Conservation (phyloP, 2,329 filamentous ascomycete genomes). For the Hansfordia pulvinata region DNA sequence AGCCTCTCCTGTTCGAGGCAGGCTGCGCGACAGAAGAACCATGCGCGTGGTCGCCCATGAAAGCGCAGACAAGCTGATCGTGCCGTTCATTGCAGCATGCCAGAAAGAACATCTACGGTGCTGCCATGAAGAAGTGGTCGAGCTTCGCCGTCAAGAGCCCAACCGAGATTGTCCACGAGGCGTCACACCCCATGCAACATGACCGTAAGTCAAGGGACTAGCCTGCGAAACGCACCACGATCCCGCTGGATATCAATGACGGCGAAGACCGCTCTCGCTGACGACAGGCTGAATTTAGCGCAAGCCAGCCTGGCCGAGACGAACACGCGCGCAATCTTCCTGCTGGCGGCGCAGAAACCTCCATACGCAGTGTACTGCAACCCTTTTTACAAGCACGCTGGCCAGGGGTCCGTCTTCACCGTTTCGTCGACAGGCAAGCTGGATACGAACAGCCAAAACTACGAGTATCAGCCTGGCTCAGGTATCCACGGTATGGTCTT, state of each 20-base stretch:
- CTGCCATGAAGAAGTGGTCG: conserved; percentile 89
- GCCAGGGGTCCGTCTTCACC: conserved; percentile 66
- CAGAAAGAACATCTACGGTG: conserved; percentile 76
- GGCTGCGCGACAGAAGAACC: not conserved
- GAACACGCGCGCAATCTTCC: conserved; percentile 81
- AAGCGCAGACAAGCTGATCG: too few species aligned
- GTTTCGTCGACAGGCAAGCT: conserved; percentile 44
- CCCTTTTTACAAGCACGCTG: conserved; percentile 78
- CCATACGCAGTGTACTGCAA: conserved; percentile 81
- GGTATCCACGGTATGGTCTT: conserved; percentile 78
- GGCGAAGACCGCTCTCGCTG: too few species aligned
- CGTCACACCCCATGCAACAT: conserved; percentile 62
- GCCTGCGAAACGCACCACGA: conserved; percentile 5
- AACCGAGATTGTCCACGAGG: conserved; percentile 61
- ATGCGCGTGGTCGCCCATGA: conserved; percentile 7
- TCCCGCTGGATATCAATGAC: too few species aligned
- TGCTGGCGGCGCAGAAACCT: conserved; percentile 63
- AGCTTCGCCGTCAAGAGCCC: conserved; percentile 67
- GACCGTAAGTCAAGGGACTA: conserved; percentile 43
- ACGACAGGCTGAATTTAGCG: conserved; percentile 33
- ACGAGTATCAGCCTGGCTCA: conserved; percentile 53
- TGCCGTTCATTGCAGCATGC: conserved; percentile 42
- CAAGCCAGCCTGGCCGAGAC: conserved; percentile 55
- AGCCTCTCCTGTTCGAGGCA: conserved; percentile 20
- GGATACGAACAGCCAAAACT: conserved; percentile 55